phyloP scores from a whole-genome alignment of 176 grass and related monocot genomes.

The Thinopyrum elongatum region DNA sequence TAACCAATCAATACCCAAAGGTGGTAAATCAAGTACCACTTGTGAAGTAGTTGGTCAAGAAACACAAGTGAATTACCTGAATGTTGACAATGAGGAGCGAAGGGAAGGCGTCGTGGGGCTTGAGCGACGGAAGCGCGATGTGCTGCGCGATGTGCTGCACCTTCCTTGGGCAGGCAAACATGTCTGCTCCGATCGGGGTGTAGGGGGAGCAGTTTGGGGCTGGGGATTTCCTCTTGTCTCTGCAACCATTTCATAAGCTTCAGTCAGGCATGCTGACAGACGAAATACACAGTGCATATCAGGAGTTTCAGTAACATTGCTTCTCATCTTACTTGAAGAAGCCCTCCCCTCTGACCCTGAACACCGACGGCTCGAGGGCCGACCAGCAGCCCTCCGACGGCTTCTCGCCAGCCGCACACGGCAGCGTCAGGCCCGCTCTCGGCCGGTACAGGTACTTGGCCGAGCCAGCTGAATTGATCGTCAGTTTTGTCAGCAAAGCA shows the following conservation, averaged over 20 bases:
- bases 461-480: constrained; percentile 51
- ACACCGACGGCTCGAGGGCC: constrained; percentile 72
- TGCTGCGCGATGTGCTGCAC: constrained; percentile 88
- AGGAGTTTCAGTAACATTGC: not conserved
- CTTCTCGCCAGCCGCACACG: constrained; percentile 50
- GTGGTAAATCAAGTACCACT: not conserved
- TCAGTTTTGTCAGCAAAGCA: constrained; percentile 9
- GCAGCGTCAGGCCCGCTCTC: constrained; percentile 60
- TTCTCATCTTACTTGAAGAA: constrained; percentile 79
- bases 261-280: not conserved
- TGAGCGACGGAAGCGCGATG: constrained; percentile 61
- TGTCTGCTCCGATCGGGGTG: constrained; percentile 76
- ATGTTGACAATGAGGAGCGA: constrained; percentile 86
- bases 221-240: constrained; percentile 81
- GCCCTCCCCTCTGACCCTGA: constrained; percentile 69
- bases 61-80: constrained; percentile 59
- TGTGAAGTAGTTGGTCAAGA: too few species aligned
- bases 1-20: not conserved
- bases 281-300: too few species aligned
- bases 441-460: constrained; percentile 73
- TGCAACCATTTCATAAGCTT: constrained; percentile 37
- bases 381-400: constrained; percentile 76
- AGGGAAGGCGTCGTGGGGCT: constrained; percentile 64
- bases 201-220: constrained; percentile 69
- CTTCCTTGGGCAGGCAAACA: constrained; percentile 69